Evolutionary conservation across 2,329 filamentous ascomycete species (phyloP).

Genomic region (Penicillium sp.): DNA sequence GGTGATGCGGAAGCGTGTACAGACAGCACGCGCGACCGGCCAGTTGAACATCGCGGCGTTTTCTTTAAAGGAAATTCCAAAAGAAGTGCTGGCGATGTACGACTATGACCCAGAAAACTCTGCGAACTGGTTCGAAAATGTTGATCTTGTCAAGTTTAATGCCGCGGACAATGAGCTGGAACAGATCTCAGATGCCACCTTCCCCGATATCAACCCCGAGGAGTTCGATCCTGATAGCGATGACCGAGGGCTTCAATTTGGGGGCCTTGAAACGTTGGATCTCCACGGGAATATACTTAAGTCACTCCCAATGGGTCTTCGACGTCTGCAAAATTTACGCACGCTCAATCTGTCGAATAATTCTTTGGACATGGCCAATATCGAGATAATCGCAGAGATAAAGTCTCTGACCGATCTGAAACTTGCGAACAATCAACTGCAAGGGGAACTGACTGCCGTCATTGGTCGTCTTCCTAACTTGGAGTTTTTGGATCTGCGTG

Average conservation of each 20-base stretch:
- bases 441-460: conserved; percentile 63
- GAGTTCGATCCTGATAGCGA: conserved; percentile 64
- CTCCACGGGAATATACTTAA: conserved; percentile 79
- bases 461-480: conserved; percentile 66
- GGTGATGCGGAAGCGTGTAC: conserved; percentile 70
- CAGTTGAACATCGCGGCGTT: conserved; percentile 85
- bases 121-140: conserved; percentile 82
- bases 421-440: conserved; percentile 72
- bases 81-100: conserved; percentile 88
- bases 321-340: conserved; percentile 70
- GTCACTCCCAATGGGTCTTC: conserved; percentile 70
- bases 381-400: conserved; percentile 74
- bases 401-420: conserved; percentile 72
- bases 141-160: conserved; percentile 79
- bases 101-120: conserved; percentile 66
- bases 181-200: conserved; percentile 67
- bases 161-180: conserved; percentile 88
- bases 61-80: conserved; percentile 73
- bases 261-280: conserved; percentile 75
- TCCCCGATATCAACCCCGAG: conserved; percentile 66
- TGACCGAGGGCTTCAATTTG: conserved; percentile 71
- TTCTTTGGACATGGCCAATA: conserved; percentile 66
- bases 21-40: conserved; percentile 71
- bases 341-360: conserved; percentile 85
- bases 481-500: conserved; percentile 76